Percentiles rank a stretch among this genome's conserved stretches.
These are phyloP conservation scores for Leucosporidium yakuticum DNA, from an alignment of 768 basidiomycete species.

Conservation along the genomic window DNA sequence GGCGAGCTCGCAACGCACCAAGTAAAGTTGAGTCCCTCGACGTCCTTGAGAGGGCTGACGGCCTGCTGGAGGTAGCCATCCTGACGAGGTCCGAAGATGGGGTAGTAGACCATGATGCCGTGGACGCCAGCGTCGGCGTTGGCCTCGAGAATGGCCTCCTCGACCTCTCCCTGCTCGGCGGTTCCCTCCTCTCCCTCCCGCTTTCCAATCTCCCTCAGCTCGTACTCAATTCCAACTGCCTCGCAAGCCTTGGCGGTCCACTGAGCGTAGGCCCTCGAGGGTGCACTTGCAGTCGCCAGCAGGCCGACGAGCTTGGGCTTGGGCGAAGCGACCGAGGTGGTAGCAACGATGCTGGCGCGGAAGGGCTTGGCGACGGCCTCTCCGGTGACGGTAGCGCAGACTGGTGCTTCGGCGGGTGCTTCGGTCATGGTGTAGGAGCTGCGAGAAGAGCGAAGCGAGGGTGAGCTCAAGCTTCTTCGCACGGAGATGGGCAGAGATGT, in stretches of 20 bases:
- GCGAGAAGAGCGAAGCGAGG: too few relatives aligned
- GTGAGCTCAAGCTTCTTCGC: too few relatives aligned
- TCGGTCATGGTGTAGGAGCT: too few relatives aligned
- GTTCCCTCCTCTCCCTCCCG: conserved; percentile 45
- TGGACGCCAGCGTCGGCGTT: conserved; percentile 65
- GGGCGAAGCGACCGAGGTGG: conserved; percentile 31
- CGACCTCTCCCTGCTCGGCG: conserved; percentile 56
- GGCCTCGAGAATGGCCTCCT: conserved; percentile 91
- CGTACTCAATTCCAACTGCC: conserved; percentile 78
- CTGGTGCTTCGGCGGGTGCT: too few relatives aligned
- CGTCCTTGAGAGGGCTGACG: conserved; percentile 92
- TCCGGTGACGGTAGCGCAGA: conserved; percentile 52
- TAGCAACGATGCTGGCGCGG: conserved; percentile 58
- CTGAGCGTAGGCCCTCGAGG: conserved; percentile 75
- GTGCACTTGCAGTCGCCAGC: conserved; percentile 72
- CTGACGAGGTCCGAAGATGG: conserved; percentile 73
- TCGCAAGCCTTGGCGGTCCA: conserved; percentile 89
- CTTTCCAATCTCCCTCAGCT: conserved; percentile 66
- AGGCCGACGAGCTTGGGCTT: conserved; percentile 81
- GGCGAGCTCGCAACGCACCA: conserved; percentile 70
- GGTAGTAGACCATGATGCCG: conserved; percentile 83
- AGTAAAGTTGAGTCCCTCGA: conserved; percentile 85
- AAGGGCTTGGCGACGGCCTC: conserved; percentile 68
- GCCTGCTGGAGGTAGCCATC: conserved; percentile 98
- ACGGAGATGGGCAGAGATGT: too few relatives aligned